A percentile compares a stretch with the other conserved stretches of the same genome.
Evolutionary conservation across 2,329 filamentous ascomycete species (phyloP).

Genomic region (Cytospora piceicola): DNA sequence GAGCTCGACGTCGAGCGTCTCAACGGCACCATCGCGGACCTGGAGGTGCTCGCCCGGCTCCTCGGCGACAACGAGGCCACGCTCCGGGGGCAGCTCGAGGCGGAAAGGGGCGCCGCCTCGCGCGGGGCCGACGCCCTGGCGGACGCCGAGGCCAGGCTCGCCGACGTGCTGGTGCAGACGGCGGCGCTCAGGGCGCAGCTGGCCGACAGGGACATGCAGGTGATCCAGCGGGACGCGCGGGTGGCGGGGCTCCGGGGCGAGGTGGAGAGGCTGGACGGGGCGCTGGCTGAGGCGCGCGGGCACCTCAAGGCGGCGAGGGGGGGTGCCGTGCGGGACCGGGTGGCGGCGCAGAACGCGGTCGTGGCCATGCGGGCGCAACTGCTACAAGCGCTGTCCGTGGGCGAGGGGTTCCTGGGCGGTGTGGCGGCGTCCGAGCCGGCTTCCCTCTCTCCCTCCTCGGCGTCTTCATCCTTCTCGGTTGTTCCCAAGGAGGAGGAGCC

Average conservation of each 20-base stretch:
- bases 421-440: neutral
- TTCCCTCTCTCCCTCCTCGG: neutral
- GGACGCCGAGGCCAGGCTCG: neutral
- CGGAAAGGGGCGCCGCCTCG: constrained; percentile 2
- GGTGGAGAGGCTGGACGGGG: constrained; percentile 5
- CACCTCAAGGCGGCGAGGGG: neutral
- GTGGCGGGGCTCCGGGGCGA: constrained; percentile 2
- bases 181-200: neutral
- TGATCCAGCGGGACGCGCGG: constrained; percentile 1
- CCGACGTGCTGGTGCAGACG: neutral
- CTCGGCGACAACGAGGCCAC: neutral
- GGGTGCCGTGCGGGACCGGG: neutral
- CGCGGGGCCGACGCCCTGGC: neutral
- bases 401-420: constrained; percentile 25
- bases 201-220: neutral
- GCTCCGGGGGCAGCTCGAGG: neutral
- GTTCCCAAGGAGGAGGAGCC: neutral
- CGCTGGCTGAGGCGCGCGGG: constrained; percentile 2
- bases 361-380: constrained; percentile 21
- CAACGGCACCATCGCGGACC: neutral
- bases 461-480: no score
- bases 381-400: constrained; percentile 19
- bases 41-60: neutral
- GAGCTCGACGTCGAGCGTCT: neutral
- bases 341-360: constrained; percentile 13